Evolutionary conservation across 768 basidiomycete genomes (phyloP), one percentile per base, ranked within the genome.

Genomic region (Suillus decipiens): DNA sequence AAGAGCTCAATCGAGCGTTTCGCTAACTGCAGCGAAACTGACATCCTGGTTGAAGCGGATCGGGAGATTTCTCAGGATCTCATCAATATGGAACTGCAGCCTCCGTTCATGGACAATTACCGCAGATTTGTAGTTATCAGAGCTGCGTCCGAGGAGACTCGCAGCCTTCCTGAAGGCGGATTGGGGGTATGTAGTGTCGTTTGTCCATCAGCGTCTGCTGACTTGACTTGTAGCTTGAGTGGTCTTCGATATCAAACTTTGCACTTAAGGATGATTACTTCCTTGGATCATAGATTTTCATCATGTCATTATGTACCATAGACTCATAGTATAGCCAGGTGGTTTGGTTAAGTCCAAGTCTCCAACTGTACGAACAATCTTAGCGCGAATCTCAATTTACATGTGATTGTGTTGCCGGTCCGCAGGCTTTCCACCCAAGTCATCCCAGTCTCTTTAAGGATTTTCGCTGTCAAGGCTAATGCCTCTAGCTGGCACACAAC

Each of bases 41-140:
- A 71, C 73, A 45, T 60, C 69, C 72, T 80, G 28, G 78, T 83
- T 67, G 51, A 69, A 11, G 47, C 71, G 10, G 81, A 85, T 48
- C 67, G 71, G 34, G 81, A 83, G 41, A 77, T 91, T 47, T 70
- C 74, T 2, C 71, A 75, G 19, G 85, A 89, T 65, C 68, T 92
- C 66, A 63, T 70, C 33, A 68, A 67, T 45, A 83, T 90, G 79
- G 87, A 89, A 67, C 72, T 75, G 50, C 89, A 92, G 64, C 89
- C 87, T n/a, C 73, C 68, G 28, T 77, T 91, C 41, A 86, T 89
- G 83, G 74, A 79, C 54, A 69, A 78, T 36, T 86, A 87, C 69
- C 83, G 91, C 33, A 84, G 91, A 33, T 92, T 84, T 73, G 84
- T 89, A 12, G 79, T 89, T 1, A 75, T 93, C 42, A 80, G 71